These are phyloP conservation scores for Xerocomellus chrysenteron DNA, from an alignment of 768 basidiomycete species.

Conservation along the genomic window DNA sequence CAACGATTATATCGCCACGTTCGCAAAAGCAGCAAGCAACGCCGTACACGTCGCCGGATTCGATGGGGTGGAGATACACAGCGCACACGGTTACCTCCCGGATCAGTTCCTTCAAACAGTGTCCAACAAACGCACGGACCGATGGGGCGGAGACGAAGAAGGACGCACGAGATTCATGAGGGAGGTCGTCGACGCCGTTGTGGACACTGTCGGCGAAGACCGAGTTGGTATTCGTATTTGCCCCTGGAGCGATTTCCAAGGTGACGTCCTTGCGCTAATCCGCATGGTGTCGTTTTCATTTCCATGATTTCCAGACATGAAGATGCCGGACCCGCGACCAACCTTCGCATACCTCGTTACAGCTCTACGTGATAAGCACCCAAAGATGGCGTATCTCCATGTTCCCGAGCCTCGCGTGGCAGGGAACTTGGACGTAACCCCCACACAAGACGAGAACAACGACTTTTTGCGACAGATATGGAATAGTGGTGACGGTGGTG, in stretches of 20 bases:
- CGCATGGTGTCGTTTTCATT: background rate
- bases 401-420: background rate
- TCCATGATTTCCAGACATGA: slow-evolving; percentile 39
- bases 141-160: too few species aligned
- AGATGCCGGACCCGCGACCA: slow-evolving; percentile 52
- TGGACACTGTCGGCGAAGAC: background rate
- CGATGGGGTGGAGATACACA: too few species aligned
- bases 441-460: background rate
- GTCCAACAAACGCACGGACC: too few species aligned
- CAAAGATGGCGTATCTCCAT: background rate
- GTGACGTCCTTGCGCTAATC: background rate
- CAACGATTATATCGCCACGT: too few species aligned
- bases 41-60: too few species aligned
- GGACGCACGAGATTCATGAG: too few species aligned
- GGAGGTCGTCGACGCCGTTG: too few species aligned
- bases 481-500: too few species aligned
- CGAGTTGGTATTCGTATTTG: background rate
- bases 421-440: background rate
- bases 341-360: slow-evolving; percentile 51
- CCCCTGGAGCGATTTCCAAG: background rate
- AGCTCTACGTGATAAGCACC: slow-evolving; percentile 28
- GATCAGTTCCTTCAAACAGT: too few species aligned
- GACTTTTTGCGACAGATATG: too few species aligned
- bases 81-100: too few species aligned
- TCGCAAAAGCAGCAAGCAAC: too few species aligned